Conservation (phyloP, 1,139 yeast genomes). For the Suhomyces anneliseae region DNA sequence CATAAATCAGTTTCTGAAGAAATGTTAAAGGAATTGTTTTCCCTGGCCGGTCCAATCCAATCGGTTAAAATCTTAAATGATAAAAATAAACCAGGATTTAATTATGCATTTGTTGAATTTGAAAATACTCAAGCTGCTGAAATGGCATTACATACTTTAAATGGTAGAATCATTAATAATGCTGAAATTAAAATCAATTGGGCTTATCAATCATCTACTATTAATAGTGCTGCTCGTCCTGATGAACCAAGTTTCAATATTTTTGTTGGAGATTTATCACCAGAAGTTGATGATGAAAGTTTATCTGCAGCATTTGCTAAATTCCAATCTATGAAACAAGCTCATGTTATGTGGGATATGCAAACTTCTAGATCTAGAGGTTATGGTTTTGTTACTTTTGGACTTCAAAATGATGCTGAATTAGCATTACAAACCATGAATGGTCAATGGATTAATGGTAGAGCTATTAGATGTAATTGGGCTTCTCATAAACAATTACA, state of each 20-base stretch:
- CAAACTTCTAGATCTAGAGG: slow-evolving; percentile 90
- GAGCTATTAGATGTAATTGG: slow-evolving; percentile 85
- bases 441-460: slow-evolving; percentile 69
- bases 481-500: slow-evolving; percentile 67
- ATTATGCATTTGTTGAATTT: slow-evolving; percentile 84
- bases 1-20: slow-evolving; percentile 67
- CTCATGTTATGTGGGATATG: slow-evolving; percentile 98
- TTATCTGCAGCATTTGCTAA: slow-evolving; percentile 59
- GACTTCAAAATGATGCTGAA: slow-evolving; percentile 67
- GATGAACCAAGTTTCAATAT: slow-evolving; percentile 61
- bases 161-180: slow-evolving; percentile 55
- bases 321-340: slow-evolving; percentile 68
- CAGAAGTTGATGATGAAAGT: slow-evolving; percentile 79
- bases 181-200: slow-evolving; percentile 67
- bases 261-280: slow-evolving; percentile 84
- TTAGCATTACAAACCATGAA: slow-evolving; percentile 72
- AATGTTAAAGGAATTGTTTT: slow-evolving; percentile 58
- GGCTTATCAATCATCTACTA: slow-evolving; percentile 71
- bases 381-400: slow-evolving; percentile 87
- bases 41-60: slow-evolving; percentile 59
- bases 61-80: slow-evolving; percentile 71
- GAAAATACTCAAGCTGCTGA: slow-evolving; percentile 59
- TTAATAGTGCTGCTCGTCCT: slow-evolving; percentile 52
- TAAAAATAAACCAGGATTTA: slow-evolving; percentile 70
- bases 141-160: slow-evolving; percentile 58